A percentile compares a stretch with the other conserved stretches of the same genome.
Evolutionary conservation across 371 early-diverging fungal genomes (phyloP).

Genomic region (Parasitella parasitica): DNA sequence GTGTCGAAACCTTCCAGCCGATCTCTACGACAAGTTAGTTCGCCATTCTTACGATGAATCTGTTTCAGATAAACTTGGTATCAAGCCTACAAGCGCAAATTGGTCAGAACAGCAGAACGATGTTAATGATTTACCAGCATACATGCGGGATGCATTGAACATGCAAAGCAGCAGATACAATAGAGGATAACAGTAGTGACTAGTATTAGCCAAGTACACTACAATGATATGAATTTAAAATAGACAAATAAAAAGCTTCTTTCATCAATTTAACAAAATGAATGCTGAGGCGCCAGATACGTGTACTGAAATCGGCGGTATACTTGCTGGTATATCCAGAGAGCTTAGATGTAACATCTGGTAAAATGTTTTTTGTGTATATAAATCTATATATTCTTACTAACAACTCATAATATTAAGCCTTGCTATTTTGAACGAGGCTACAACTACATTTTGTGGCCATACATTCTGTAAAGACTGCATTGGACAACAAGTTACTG

Average conservation of each 20-base stretch:
- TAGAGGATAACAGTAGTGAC: background rate
- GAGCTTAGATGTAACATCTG: background rate
- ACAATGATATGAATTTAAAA: background rate
- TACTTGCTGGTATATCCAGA: constrained; percentile 6
- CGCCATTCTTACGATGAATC: constrained; percentile 76
- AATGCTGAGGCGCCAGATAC: background rate
- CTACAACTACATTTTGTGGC: constrained; percentile 2
- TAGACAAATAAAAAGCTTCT: background rate
- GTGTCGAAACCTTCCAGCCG: constrained; percentile 62
- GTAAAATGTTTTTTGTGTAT: background rate
- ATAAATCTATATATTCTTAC: background rate
- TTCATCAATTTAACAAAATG: too few relatives aligned
- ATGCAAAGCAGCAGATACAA: background rate
- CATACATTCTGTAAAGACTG: constrained; percentile 12
- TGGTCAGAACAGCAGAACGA: constrained; percentile 13
- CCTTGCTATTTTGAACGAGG: background rate
- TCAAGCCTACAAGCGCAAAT: constrained; percentile 14
- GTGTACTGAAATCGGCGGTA: background rate
- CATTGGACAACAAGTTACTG: background rate
- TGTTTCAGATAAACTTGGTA: constrained; percentile 44
- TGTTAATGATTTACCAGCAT: constrained; percentile 22
- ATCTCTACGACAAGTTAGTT: constrained; percentile 74
- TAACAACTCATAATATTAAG: background rate
- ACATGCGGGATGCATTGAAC: constrained; percentile 23
- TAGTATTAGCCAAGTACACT: background rate